Base-by-base conservation (phyloP, 306 rosid species). In the Quercus alba region DNA sequence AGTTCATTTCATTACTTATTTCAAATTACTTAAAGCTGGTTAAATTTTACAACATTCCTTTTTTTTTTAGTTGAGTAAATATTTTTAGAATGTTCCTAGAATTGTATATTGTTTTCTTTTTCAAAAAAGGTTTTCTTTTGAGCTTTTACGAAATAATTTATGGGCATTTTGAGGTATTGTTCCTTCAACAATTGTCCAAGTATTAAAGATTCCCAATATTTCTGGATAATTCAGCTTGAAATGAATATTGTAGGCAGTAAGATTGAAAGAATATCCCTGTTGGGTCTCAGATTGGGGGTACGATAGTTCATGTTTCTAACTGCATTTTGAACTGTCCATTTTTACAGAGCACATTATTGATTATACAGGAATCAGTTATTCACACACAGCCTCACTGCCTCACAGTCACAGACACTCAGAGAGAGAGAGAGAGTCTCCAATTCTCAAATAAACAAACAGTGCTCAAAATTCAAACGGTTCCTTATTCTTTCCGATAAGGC, bases 401-500 rank as follows among this genome's bases (percentile, higher is more conserved):
- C 46, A 38, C 44, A 38, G 46, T 38, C 46, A 38, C 0, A 35
- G 8, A 35, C 8, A 5, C 41, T 35, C 41, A 35, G 41, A 35
- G 41, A 35, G 41, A 7, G 10, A 38, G 44, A 38, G 44, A 30
- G 31, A 35, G 46, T 38, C 46, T 38, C 8, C 46, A 38, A 8
- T 46, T 46, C 54, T 12, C 54, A 46, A 10, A 46, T 10, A 46
- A 46, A 46, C 17, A 49, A 12, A 46, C 46, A 38, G 46, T 38
- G 54, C 54, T 49, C 17, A 49, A 49, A 70, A 15, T 68, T 61
- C 51, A 51, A 77, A 18, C 51, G 25, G 8, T 69, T 75, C 64
- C 52, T 19, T 20, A 62, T 71, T 56, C 59, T 19, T 20, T 21
- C 56, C 78, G 84, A 78, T 79, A 76, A 86, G 82, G 79, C 61